Base-by-base conservation (phyloP, 208 protist genomes). In the Naegleria lovaniensis region DNA sequence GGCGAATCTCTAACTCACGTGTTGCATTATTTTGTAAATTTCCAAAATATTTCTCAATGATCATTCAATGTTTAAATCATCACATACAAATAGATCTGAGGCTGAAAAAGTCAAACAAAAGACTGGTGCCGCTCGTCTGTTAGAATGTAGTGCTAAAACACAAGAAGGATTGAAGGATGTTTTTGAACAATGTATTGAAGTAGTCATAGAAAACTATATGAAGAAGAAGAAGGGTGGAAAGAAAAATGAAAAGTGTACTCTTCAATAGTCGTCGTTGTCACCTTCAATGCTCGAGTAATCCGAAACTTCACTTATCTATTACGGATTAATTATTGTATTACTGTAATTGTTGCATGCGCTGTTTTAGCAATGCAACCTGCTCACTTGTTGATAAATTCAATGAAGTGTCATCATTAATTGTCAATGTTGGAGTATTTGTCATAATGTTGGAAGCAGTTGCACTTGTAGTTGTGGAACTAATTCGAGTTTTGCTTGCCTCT, bases 91-190 rank as follows among this genome's bases (percentile, higher is more conserved):
- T 58, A 58, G 9, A 22, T 83, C 90, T 36, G 48, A 92, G 67
- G 95, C 92, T 79, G 90, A 94, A 87, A 88, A 86, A 67, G 16
- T 93, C 16, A 9, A 0, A 33, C 55, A 91, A 13, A 76, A 92
- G 9, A 91, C 94, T n/a, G 76, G 89, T 51, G 93, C 93, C 48
- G 29, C 79, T 25, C 75, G 36, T 29, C 92, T 93, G 52, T 83
- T 95, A n/a, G 92, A 93, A 58, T 94, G 93, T 59, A 88, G 40
- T 43, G 94, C 94, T 33, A 86, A 85, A 22, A 94, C 90, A 13
- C 96, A 98, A 92, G 92, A 95, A 41, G 92, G 92, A 90, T 92
- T 97, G 16, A 97, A 96, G 91, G 79, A 22, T 51, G 95, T 97
- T 36, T 97, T 97, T 90, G 96, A 97, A 90, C 92, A 95, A 75